Evolutionary conservation across 192 early-diverging fungal species (phyloP).

Genomic region (Entomortierella beljakovae): DNA sequence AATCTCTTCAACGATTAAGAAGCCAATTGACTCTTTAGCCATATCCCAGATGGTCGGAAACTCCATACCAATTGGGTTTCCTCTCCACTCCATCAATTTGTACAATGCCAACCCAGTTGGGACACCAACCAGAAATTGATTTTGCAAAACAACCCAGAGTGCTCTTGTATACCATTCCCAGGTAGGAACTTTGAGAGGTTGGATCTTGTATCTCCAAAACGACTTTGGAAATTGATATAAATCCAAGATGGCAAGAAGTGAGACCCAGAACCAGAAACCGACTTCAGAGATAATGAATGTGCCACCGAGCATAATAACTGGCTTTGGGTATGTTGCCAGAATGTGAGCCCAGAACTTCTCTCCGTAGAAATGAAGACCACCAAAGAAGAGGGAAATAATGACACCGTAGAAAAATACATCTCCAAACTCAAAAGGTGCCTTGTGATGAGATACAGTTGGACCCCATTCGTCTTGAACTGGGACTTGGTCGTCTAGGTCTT

Average conservation of each 20-base stretch:
- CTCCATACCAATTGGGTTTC: conserved; percentile 74
- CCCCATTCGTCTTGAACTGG: conserved; percentile 44
- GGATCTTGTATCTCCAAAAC: conserved; percentile 77
- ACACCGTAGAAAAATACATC: conserved; percentile 49
- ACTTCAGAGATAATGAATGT: conserved; percentile 38
- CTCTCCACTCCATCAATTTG: conserved; percentile 67
- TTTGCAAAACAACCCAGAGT: conserved; percentile 66
- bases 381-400: conserved; percentile 37
- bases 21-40: conserved; percentile 64
- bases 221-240: conserved; percentile 51
- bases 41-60: conserved; percentile 68
- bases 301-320: conserved; percentile 37
- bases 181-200: conserved; percentile 68
- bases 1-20: conserved; percentile 76
- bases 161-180: conserved; percentile 69
- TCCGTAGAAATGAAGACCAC: conserved; percentile 32
- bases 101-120: conserved; percentile 78
- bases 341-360: conserved; percentile 42
- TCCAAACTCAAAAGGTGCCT: conserved; percentile 42
- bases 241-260: conserved; percentile 35
- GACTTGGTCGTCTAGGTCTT: conserved; percentile 20
- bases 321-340: conserved; percentile 36
- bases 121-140: conserved; percentile 74
- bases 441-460: conserved; percentile 20
- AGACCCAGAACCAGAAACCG: conserved; percentile 53